These are phyloP conservation scores for Phalaenopsis aphrodite DNA, from an alignment of 106 monocot genomes.

Conservation along the genomic window DNA sequence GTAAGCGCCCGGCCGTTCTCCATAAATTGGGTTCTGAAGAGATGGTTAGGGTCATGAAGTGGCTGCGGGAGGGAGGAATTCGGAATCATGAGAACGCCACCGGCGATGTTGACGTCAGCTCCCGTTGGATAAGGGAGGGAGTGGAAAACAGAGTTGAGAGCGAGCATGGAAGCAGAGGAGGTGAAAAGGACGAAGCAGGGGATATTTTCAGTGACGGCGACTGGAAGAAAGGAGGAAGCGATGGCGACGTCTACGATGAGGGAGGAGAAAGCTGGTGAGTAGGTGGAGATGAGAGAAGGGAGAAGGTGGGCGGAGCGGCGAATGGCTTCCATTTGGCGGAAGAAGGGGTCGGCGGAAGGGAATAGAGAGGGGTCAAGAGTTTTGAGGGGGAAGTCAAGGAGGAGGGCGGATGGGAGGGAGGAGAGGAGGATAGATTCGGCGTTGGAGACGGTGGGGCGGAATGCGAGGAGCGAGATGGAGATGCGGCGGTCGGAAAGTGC, in stretches of 20 bases:
- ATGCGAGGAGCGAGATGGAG: slow-evolving; percentile 24
- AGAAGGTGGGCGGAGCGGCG: slow-evolving; percentile 34
- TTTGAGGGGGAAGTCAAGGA: slow-evolving; percentile 27
- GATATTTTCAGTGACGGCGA: background rate
- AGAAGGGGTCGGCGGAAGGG: slow-evolving; percentile 42
- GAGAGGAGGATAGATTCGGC: slow-evolving; percentile 34
- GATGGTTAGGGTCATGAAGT: slow-evolving; percentile 16
- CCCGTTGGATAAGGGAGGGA: background rate
- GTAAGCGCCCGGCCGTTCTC: slow-evolving; percentile 15
- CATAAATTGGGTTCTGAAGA: slow-evolving; percentile 25
- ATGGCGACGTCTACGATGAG: slow-evolving; percentile 28
- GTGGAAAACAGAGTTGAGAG: slow-evolving; percentile 28
- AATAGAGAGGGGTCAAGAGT: slow-evolving; percentile 13
- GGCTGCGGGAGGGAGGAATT: slow-evolving; percentile 12
- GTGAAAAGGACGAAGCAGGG: slow-evolving; percentile 37
- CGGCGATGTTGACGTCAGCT: slow-evolving; percentile 28
- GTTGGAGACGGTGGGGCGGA: slow-evolving; percentile 31
- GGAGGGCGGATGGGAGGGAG: slow-evolving; percentile 22
- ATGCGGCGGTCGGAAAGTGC: slow-evolving; percentile 22
- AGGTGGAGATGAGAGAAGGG: slow-evolving; percentile 15
- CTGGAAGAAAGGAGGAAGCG: slow-evolving; percentile 21
- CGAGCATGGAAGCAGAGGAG: slow-evolving; percentile 34
- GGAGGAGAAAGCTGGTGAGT: slow-evolving; percentile 13
- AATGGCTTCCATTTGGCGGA: slow-evolving; percentile 32
- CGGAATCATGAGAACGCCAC: slow-evolving; percentile 10